Base-by-base conservation (phyloP, 345 rosid species). In the Gossypium ekmanianum region DNA sequence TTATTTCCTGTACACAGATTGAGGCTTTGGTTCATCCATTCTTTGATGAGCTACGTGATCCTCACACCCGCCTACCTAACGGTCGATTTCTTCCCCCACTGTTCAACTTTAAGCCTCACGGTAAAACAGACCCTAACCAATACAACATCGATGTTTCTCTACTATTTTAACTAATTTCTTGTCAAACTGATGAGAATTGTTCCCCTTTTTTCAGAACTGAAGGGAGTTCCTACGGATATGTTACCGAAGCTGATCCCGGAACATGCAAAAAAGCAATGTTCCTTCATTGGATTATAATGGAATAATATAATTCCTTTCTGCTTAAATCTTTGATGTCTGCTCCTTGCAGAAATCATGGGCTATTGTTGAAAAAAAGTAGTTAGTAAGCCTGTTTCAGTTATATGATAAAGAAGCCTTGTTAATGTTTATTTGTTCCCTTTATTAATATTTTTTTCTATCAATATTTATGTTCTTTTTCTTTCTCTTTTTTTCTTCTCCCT, bases 51-150 rank as follows among this genome's bases (percentile, higher is more conserved):
- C 87, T 96, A 57, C 94, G 98, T 7, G 99, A 93, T 75, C 91
- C 92, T 2, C 90, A 79, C 67, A 81, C 87, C 17, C 84, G 94
- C 54, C 82, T 96, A 45, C 99, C 98, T 0, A 96, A 89, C 47
- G 98, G 97, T 43, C 98, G 97, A 29, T 85, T 89, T 65, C 90
- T 95, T 83, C 98, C 99, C 1, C 99, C 99, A 4, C 88, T 95
- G 12, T 95, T 95, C 89, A 95, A 93, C 88, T 93, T 90, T 20
- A 95, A 90, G 84, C 81, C 92, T 69, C 94, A 89, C 39, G 99
- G 99, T 95, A 58, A 85, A 62, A n/a, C 39, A 34, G 20, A 82
- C 22, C 47, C 24, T 8, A 52, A 50, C 27, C 75, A 9, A 22
- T 50, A 10, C 6, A 54, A 22, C 11, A 22, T 9, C 17, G 9